Base-by-base conservation (phyloP, 495 filamentous ascomycete genomes). In the Lentithecium fluviatile region DNA sequence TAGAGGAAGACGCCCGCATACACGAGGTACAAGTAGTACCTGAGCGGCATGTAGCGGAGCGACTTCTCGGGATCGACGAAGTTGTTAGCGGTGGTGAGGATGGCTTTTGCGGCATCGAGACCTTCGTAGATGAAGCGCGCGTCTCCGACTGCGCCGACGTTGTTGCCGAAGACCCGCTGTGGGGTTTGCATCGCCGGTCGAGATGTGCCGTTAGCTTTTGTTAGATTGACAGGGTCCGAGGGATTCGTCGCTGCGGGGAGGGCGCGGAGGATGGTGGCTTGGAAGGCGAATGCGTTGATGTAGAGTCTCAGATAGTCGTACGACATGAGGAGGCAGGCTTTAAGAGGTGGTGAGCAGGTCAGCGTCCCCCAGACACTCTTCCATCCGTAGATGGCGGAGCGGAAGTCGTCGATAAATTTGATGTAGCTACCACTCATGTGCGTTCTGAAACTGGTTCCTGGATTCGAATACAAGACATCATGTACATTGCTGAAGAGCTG, bases 401-500 rank as follows among this genome's bases (percentile, higher is more conserved):
- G 80, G 62, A 86, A 86, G 64, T 87, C 84, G 69, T 87, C 84
- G 23, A 84, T 82, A 67, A 84, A 84, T 69, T 85, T 85, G 42
- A 85, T 83, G 60, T 87, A 87, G 58, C 84, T 78, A 4, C 83
- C 83, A 71, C 81, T 82, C 19, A 85, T 69, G 77, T 85, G 85
- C 70, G 84, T 83, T 64, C 85, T 80, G 66, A 82, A 83, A 58
- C 83, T 83, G 34, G 82, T 80, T 24, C 83, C 82, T 67, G 82
- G 84, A 0, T 83, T 83, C 5, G 84, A 83, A 60, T 87, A 87
- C 11, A 86, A 72, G 8, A 87, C 79, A 62, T 87, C 84, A 53
- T 87, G 84, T 1, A 85, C 81, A 72, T 87, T 87, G 6, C 79
- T 79, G 68, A 85, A 85, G n/a, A 87, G 78, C 63, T 85, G 82